A percentile compares a stretch with the other conserved stretches of the same genome.
Evolutionary conservation across 208 protist genomes (phyloP).

Genomic region (Trypanosoma lewisi): DNA sequence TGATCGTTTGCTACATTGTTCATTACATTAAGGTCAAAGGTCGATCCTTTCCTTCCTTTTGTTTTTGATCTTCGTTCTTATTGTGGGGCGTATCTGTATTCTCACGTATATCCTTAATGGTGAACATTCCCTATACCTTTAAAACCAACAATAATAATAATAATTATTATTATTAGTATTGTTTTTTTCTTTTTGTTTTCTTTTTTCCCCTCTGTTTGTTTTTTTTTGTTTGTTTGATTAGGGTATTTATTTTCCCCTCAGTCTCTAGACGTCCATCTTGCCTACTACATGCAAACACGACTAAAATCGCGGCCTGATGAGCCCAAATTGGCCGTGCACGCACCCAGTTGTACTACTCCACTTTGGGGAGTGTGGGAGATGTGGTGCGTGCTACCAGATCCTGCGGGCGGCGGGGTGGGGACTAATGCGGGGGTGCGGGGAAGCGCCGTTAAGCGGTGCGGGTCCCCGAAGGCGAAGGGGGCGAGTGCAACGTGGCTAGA

Average conservation of each 20-base stretch:
- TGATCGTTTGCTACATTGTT: not conserved
- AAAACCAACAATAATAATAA: not conserved
- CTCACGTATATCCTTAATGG: not conserved
- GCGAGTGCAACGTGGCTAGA: conserved; percentile 69
- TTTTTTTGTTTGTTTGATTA: not conserved
- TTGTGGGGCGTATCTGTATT: not conserved
- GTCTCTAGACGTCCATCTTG: not conserved
- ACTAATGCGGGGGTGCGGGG: conserved; percentile 1
- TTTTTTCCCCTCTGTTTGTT: not conserved
- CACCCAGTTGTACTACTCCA: conserved; percentile 41
- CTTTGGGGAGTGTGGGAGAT: conserved; percentile 92
- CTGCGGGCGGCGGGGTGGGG: conserved; percentile 15
- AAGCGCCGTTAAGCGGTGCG: conserved; percentile 12
- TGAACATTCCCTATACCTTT: not conserved
- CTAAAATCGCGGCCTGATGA: conserved; percentile 15
- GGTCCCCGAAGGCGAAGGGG: not conserved
- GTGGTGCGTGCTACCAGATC: conserved; percentile 72
- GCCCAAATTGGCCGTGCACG: conserved; percentile 21
- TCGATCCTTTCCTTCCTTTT: not conserved
- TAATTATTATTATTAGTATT: not conserved
- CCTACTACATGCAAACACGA: conserved; percentile 17
- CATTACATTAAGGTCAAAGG: not conserved
- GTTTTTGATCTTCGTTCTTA: not conserved
- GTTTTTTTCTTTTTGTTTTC: not conserved
- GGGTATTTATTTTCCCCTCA: not conserved